Evolutionary conservation across 1,139 yeast species (phyloP).

Genomic region (Torulaspora globosa): DNA sequence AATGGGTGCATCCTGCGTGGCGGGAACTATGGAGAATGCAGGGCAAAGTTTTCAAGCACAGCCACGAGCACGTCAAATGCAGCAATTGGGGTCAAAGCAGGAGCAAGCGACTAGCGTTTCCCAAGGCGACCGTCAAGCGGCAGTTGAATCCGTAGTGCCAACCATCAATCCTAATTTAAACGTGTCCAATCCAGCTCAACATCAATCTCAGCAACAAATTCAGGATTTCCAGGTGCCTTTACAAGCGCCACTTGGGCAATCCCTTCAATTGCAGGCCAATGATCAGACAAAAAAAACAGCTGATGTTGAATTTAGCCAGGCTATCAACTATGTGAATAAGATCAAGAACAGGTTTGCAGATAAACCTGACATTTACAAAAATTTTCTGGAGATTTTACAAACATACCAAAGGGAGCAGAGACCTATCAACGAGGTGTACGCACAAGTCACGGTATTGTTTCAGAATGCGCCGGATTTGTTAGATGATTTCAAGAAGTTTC

Average conservation of each 20-base stretch:
- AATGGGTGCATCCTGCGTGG: conserved; percentile 63
- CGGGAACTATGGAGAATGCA: conserved; percentile 17
- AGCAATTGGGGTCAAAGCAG: conserved; percentile 5
- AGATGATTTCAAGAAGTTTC: conserved; percentile 90
- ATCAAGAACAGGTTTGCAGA: conserved; percentile 89
- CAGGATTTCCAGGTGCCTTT: conserved; percentile 24
- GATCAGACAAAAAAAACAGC: conserved; percentile 48
- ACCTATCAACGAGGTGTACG: conserved; percentile 90
- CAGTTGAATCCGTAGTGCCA: neutral
- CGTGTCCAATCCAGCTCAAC: conserved; percentile 16
- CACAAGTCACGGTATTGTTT: conserved; percentile 84
- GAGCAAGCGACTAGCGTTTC: neutral
- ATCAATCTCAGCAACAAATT: conserved; percentile 15
- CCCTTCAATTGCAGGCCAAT: conserved; percentile 24
- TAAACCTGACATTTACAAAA: conserved; percentile 94
- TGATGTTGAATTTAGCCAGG: conserved; percentile 95
- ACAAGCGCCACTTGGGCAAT: conserved; percentile 32
- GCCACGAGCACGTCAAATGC: conserved; percentile 3
- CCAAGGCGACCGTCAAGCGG: neutral
- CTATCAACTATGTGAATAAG: conserved; percentile 91
- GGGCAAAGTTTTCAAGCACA: conserved; percentile 9
- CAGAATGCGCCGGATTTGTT: conserved; percentile 90
- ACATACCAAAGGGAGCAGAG: conserved; percentile 95
- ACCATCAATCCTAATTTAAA: neutral
- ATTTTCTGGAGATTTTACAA: conserved; percentile 88